phyloP scores from a whole-genome alignment of 1,284 basidiomycete genomes.

The Sporisorium exsertum region DNA sequence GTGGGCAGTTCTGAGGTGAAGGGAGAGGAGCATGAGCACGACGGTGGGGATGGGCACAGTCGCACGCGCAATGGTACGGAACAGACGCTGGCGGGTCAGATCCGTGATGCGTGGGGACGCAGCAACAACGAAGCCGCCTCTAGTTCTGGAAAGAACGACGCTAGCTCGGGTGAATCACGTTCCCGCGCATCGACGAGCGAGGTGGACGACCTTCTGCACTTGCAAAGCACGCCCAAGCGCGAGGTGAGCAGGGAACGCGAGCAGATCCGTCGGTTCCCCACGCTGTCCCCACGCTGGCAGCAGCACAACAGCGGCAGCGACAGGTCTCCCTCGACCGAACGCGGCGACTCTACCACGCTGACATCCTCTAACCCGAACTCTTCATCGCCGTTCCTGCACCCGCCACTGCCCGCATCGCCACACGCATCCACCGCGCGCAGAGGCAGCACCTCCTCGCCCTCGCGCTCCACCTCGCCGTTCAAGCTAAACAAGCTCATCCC shows the following conservation, averaged over 20 bases:
- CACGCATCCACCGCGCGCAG: not conserved
- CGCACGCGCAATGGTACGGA: slow-evolving; percentile 18
- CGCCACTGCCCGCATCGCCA: slow-evolving; percentile 2
- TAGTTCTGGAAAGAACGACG: not conserved
- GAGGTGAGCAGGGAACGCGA: slow-evolving; percentile 4
- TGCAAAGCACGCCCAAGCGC: slow-evolving; percentile 9
- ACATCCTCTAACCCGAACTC: slow-evolving; percentile 2
- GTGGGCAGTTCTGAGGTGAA: slow-evolving; percentile 10
- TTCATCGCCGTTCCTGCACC: slow-evolving; percentile 28
- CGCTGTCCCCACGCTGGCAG: not conserved
- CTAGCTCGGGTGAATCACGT: slow-evolving; percentile 5
- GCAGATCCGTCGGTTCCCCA: slow-evolving; percentile 5
- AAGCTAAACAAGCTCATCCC: slow-evolving; percentile 46
- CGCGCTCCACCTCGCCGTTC: slow-evolving; percentile 26
- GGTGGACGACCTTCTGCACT: slow-evolving; percentile 16
- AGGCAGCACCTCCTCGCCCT: slow-evolving; percentile 14
- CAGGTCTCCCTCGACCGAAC: slow-evolving; percentile 19
- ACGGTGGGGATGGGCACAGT: slow-evolving; percentile 1
- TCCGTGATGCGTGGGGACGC: slow-evolving; percentile 35
- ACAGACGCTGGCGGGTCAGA: slow-evolving; percentile 35
- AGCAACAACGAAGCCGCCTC: slow-evolving; percentile 5
- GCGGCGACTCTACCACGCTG: slow-evolving; percentile 3
- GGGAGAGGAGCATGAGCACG: slow-evolving; percentile 14
- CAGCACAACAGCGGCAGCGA: slow-evolving; percentile 3
- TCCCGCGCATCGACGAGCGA: slow-evolving; percentile 22